Evolutionary conservation across 441 rosid species (phyloP), one percentile per base, ranked within the genome.

Genomic region (Brassica balearica): DNA sequence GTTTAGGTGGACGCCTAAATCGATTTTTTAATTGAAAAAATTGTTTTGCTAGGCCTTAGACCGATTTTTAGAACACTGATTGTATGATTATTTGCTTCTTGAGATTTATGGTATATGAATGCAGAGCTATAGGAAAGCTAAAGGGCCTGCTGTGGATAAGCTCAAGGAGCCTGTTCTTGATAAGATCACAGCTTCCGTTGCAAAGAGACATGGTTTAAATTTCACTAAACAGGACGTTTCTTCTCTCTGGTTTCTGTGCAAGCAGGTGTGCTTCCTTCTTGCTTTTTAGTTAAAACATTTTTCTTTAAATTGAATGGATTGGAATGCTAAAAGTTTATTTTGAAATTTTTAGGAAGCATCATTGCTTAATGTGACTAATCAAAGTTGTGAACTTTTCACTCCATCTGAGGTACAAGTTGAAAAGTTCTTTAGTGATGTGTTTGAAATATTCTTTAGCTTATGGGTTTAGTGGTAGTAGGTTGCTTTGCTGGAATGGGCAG

Each of bases 161-260:
- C 90, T 92, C 41, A 94, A 96, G 84, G 97, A 96, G 78, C 96
- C 97, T 75, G 78, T 88, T 80, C 72, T 96, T 25, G 86, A 91
- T 71, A 89, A 92, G 83, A 92, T 94, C 71, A 85, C 90, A 1
- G 71, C 85, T 75, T 82, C 97, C 15, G 65, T 92, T 55, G 83
- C 83, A 19, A 87, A 79, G 77, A 93, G 89, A 64, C 84, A 84
- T 80, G 87, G 62, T 76, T 80, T 93, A 70, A 84, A 82, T 62
- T 89, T 96, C 73, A 92, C 95, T 0, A 87, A 87, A 82, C 85
- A 93, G 65, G 98, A 92, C 70, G 73, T 88, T 25, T 82, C 97
- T 68, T 91, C 97, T 81, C 92, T 96, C 48, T 96, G 99, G 97
- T 93, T 93, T 87, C 85, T 96, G 56, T 96, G 99, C 82, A 93